phyloP scores from a whole-genome alignment of 2,329 filamentous ascomycete genomes.

The Pseudocercospora eumusae region DNA sequence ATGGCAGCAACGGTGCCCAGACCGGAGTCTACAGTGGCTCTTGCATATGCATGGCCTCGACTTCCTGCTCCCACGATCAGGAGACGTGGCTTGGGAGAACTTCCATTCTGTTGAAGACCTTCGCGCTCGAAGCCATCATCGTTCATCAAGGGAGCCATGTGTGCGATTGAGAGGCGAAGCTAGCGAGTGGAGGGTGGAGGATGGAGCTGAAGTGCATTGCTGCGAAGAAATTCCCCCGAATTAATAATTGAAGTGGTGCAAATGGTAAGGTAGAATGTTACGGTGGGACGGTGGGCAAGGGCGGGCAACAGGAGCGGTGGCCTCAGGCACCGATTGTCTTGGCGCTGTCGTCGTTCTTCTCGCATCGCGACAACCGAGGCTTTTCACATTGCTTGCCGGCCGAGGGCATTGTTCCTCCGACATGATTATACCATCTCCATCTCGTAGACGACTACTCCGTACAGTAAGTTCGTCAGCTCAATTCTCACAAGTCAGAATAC shows the following conservation, averaged over 20 bases:
- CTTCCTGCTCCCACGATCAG: conserved; percentile 82
- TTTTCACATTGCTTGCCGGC: background rate
- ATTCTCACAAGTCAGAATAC: background rate
- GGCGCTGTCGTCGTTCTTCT: too few relatives aligned
- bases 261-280: conserved; percentile 1
- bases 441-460: background rate
- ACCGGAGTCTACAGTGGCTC: conserved; percentile 64
- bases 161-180: background rate
- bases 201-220: conserved; percentile 1
- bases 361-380: conserved; percentile 6
- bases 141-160: conserved; percentile 28
- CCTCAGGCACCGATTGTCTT: too few relatives aligned
- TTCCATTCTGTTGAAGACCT: background rate
- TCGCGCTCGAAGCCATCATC: conserved; percentile 11
- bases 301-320: background rate
- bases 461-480: background rate
- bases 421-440: background rate
- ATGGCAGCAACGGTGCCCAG: conserved; percentile 73
- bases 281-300: conserved; percentile 3
- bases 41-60: conserved; percentile 73
- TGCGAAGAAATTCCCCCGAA: background rate
- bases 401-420: conserved; percentile 5
- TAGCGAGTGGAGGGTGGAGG: background rate
- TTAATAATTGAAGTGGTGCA: background rate
- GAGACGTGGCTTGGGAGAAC: conserved; percentile 53